Percentiles rank a stretch among this genome's conserved stretches.
Evolutionary conservation across 2,329 filamentous ascomycete species (phyloP).

Genomic region (Beauveria rudraprayagi): DNA sequence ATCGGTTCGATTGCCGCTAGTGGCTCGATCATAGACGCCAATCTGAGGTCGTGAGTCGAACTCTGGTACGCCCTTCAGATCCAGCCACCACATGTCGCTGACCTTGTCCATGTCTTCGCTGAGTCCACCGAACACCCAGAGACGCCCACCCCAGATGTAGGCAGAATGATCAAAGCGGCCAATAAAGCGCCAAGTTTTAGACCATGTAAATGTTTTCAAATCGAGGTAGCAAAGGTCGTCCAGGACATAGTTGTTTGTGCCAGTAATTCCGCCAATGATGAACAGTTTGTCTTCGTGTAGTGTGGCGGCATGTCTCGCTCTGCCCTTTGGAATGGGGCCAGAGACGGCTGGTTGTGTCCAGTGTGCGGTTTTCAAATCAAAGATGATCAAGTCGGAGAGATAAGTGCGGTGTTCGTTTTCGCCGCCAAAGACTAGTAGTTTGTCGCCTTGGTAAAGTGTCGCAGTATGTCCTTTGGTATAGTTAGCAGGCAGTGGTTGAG

Average conservation of each 20-base stretch:
- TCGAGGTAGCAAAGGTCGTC: slow-evolving; percentile 97
- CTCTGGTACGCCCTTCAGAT: slow-evolving; percentile 82
- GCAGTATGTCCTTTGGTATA: slow-evolving; percentile 73
- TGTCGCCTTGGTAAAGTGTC: slow-evolving; percentile 86
- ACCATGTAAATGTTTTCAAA: slow-evolving; percentile 97
- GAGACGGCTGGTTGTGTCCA: slow-evolving; percentile 90
- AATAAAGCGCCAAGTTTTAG: slow-evolving; percentile 89
- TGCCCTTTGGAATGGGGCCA: slow-evolving; percentile 77
- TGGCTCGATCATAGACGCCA: slow-evolving; percentile 42
- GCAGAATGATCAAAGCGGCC: slow-evolving; percentile 90
- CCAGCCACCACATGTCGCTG: slow-evolving; percentile 94
- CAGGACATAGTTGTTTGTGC: slow-evolving; percentile 82
- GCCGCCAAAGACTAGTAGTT: slow-evolving; percentile 93
- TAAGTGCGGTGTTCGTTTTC: slow-evolving; percentile 97
- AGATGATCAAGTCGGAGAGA: slow-evolving; percentile 90
- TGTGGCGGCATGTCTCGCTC: slow-evolving; percentile 87
- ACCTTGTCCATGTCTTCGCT: slow-evolving; percentile 96
- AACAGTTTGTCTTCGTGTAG: slow-evolving; percentile 96
- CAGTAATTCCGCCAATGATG: slow-evolving; percentile 90
- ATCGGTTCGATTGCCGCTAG: slow-evolving; percentile 31
- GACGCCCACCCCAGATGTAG: slow-evolving; percentile 82
- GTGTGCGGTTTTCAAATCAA: slow-evolving; percentile 86
- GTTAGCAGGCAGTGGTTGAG: slow-evolving; percentile 11
- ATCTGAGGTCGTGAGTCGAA: slow-evolving; percentile 63
- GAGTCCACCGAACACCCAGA: slow-evolving; percentile 95